Evolutionary conservation across 176 grass and related monocot species (phyloP).

Genomic region (Ensete glaucum): DNA sequence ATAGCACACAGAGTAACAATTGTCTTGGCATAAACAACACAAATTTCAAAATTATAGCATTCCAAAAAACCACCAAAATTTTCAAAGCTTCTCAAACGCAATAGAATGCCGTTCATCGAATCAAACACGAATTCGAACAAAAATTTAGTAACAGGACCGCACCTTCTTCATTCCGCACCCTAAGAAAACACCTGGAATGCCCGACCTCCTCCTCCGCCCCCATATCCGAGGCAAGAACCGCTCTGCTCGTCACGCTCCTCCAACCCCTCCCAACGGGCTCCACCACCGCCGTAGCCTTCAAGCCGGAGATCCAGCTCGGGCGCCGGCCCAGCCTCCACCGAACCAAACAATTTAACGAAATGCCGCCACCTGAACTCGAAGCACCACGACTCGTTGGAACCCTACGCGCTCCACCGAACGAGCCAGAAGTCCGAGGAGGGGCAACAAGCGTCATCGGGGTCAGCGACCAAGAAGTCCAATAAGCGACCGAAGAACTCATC

Average conservation of each 20-base stretch:
- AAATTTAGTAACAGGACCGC: constrained; percentile 1
- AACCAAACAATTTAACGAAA: constrained; percentile 23
- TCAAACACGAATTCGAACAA: neutral
- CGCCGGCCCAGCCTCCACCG: constrained; percentile 2
- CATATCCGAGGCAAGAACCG: constrained; percentile 74
- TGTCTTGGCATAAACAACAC: neutral
- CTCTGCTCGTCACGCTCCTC: constrained; percentile 30
- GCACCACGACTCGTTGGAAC: neutral
- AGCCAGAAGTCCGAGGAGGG: neutral
- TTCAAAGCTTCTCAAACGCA: no score
- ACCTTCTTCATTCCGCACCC: constrained; percentile 63
- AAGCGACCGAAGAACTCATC: neutral
- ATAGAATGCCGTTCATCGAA: neutral
- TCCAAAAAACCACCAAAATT: no score
- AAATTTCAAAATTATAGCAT: no score
- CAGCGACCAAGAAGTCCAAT: neutral
- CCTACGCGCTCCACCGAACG: neutral
- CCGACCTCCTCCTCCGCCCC: constrained; percentile 76
- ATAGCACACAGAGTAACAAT: neutral
- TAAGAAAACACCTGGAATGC: constrained; percentile 30
- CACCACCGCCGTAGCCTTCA: constrained; percentile 28
- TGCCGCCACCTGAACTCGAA: constrained; percentile 27
- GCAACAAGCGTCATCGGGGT: neutral
- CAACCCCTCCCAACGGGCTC: constrained; percentile 18
- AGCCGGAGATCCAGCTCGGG: constrained; percentile 24